Percentiles rank a stretch among this genome's conserved stretches.
These are phyloP conservation scores for Saturnispora kantuleensis DNA, from an alignment of 805 yeast species.

Conservation along the genomic window DNA sequence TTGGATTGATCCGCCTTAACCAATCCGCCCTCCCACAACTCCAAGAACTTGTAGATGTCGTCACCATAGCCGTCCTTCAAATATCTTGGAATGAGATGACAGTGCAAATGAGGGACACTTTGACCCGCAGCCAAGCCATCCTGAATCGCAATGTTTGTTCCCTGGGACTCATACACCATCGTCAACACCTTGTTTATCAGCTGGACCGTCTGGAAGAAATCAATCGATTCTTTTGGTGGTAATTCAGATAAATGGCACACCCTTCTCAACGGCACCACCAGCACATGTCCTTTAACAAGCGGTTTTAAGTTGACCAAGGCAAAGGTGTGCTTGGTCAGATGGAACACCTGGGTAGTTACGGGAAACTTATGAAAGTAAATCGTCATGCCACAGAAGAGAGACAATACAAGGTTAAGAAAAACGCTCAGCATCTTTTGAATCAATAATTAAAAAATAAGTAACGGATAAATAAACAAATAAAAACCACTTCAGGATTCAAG, in stretches of 20 bases:
- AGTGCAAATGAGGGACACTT: conserved; percentile 89
- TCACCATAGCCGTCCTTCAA: conserved; percentile 54
- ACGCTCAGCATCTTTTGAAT: neutral
- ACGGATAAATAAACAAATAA: no score
- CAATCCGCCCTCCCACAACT: conserved; percentile 36
- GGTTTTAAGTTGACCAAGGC: conserved; percentile 92
- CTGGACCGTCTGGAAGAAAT: conserved; percentile 71
- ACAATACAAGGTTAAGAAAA: neutral
- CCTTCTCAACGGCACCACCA: conserved; percentile 72
- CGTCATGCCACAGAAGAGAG: neutral
- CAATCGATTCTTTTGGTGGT: conserved; percentile 59
- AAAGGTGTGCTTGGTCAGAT: conserved; percentile 54
- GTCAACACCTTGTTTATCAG: conserved; percentile 59
- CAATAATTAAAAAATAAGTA: neutral
- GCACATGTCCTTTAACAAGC: conserved; percentile 85
- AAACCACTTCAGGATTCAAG: neutral
- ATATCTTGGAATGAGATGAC: conserved; percentile 85
- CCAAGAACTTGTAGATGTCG: conserved; percentile 59
- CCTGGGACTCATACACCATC: conserved; percentile 61
- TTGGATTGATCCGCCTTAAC: neutral
- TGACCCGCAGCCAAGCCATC: conserved; percentile 97
- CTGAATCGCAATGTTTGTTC: conserved; percentile 85
- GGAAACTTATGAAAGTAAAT: conserved; percentile 42
- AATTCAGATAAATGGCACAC: conserved; percentile 63
- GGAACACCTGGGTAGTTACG: conserved; percentile 49